These are phyloP conservation scores for Syzygium malaccense DNA, from an alignment of 441 rosid genomes.

Conservation along the genomic window DNA sequence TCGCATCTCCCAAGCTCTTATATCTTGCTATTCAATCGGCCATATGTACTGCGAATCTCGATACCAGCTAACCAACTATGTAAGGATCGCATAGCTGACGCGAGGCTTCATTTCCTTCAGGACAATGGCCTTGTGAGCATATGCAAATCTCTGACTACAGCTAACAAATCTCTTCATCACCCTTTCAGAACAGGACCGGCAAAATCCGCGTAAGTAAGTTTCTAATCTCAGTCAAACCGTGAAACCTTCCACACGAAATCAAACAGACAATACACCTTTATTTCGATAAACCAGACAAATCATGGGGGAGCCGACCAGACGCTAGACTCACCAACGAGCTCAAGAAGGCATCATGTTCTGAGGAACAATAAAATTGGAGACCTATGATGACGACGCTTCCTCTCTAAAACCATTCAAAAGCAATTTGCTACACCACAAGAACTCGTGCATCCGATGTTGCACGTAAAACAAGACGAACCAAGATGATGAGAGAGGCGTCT, in stretches of 20 bases:
- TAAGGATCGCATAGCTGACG: neutral
- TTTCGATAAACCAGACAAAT: neutral
- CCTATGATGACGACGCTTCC: neutral
- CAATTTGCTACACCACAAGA: neutral
- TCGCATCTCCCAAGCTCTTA: constrained; percentile 34
- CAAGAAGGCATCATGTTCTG: neutral
- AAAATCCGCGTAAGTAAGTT: neutral
- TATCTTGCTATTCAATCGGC: neutral
- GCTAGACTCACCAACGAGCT: neutral
- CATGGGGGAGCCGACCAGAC: neutral
- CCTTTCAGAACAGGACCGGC: neutral
- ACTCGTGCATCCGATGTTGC: neutral
- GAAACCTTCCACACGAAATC: neutral
- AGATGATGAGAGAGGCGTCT: neutral
- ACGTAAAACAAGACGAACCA: neutral
- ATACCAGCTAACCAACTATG: neutral
- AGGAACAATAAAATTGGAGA: neutral
- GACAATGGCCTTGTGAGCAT: neutral
- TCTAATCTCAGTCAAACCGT: neutral
- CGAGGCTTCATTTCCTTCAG: neutral
- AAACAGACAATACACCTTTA: neutral
- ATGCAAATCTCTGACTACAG: neutral
- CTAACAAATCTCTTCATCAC: neutral
- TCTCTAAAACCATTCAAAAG: neutral
- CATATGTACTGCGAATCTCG: neutral